These are phyloP conservation scores for Paramyrothecium sp. DNA, from an alignment of 2,329 filamentous ascomycete species.

Conservation along the genomic window DNA sequence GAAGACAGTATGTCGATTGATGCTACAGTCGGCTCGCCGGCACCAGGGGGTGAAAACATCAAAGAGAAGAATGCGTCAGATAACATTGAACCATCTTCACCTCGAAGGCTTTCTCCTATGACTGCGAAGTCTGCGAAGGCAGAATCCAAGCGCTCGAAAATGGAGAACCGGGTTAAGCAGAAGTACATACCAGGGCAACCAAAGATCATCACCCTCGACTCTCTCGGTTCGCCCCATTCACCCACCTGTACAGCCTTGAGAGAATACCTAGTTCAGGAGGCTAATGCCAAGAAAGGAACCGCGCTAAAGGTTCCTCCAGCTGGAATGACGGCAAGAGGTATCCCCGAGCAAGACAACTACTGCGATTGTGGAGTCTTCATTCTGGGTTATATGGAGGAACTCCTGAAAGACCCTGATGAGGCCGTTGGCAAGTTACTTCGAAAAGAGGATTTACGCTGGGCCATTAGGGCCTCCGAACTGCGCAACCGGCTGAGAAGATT, in stretches of 20 bases:
- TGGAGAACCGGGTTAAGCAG: neutral
- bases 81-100: neutral
- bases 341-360: constrained; percentile 80
- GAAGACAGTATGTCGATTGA: neutral
- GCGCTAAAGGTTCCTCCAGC: constrained; percentile 34
- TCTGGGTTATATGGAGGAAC: constrained; percentile 79
- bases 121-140: neutral
- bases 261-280: constrained; percentile 75
- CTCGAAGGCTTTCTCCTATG: neutral
- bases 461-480: constrained; percentile 58
- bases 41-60: no score
- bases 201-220: constrained; percentile 84
- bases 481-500: constrained; percentile 64
- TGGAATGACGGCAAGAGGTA: constrained; percentile 67
- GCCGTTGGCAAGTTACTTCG: constrained; percentile 68
- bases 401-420: constrained; percentile 69
- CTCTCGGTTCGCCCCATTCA: constrained; percentile 65
- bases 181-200: constrained; percentile 39
- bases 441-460: constrained; percentile 49
- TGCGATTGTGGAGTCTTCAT: constrained; percentile 90
- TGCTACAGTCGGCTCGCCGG: neutral
- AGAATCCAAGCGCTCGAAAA: neutral
- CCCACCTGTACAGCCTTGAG: constrained; percentile 67
- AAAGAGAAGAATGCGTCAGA: neutral
- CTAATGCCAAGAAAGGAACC: constrained; percentile 55